Percentiles rank a stretch among this genome's conserved stretches.
phyloP scores from a whole-genome alignment of 2,329 filamentous ascomycete species.

The Colletotrichum agaves region DNA sequence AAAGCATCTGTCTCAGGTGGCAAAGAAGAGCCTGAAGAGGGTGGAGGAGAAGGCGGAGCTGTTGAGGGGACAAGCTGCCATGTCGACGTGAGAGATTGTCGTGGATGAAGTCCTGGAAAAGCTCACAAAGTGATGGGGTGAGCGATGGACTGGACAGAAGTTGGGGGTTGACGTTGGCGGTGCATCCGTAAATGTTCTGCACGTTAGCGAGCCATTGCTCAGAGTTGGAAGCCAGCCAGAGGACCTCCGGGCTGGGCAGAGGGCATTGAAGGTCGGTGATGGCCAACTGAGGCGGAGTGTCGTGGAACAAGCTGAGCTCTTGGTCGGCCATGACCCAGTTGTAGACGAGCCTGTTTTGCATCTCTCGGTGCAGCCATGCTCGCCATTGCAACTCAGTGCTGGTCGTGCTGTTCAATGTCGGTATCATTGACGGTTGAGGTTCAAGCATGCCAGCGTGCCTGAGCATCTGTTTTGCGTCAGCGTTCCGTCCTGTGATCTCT shows the following conservation, averaged over 20 bases:
- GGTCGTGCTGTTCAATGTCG: conserved; percentile 53
- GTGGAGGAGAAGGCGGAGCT: conserved; percentile 74
- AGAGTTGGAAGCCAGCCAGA: conserved; percentile 71
- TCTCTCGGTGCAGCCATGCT: conserved; percentile 73
- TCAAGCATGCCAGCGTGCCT: conserved; percentile 76
- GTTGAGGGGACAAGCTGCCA: conserved; percentile 58
- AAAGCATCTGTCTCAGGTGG: conserved; percentile 72
- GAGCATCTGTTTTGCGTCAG: conserved; percentile 63
- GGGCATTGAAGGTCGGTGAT: conserved; percentile 73
- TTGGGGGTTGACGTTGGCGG: conserved; percentile 60
- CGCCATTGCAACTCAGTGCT: conserved; percentile 66
- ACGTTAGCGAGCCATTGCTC: conserved; percentile 69
- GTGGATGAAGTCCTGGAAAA: conserved; percentile 75
- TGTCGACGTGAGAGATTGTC: conserved; percentile 67
- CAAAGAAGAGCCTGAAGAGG: conserved; percentile 73
- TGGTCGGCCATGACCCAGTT: conserved; percentile 82
- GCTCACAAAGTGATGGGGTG: conserved; percentile 69
- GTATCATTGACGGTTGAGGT: conserved; percentile 56
- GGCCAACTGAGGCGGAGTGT: conserved; percentile 70
- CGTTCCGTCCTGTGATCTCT: not conserved
- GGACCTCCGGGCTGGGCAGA: conserved; percentile 68
- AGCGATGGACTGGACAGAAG: conserved; percentile 60
- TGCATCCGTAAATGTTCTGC: conserved; percentile 67
- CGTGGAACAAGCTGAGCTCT: conserved; percentile 74
- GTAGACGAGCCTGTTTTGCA: conserved; percentile 75